A percentile compares a stretch with the other conserved stretches of the same genome.
phyloP scores from a whole-genome alignment of 495 filamentous ascomycete genomes.

The Letharia columbiana region DNA sequence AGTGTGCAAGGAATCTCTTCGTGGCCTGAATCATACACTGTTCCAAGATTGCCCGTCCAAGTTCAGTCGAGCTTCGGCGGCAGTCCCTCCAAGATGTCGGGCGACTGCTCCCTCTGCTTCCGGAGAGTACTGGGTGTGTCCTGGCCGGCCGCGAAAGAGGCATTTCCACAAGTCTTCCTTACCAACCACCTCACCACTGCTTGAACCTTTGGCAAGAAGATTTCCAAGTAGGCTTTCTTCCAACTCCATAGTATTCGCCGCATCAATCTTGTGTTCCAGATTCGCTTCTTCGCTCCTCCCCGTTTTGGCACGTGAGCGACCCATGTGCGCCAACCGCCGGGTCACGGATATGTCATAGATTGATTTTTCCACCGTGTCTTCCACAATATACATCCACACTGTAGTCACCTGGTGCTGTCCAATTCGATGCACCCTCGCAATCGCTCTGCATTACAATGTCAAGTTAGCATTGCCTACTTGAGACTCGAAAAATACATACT shows the following conservation, averaged over 20 bases:
- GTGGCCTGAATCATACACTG: neutral
- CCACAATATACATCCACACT: slow-evolving; percentile 89
- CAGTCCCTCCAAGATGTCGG: slow-evolving; percentile 40
- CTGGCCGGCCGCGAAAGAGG: slow-evolving; percentile 48
- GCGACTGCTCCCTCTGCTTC: slow-evolving; percentile 37
- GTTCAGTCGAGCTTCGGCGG: slow-evolving; percentile 31
- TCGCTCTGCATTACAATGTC: slow-evolving; percentile 39
- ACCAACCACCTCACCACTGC: slow-evolving; percentile 72
- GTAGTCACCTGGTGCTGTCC: slow-evolving; percentile 81
- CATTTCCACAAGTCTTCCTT: slow-evolving; percentile 83
- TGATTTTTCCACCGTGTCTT: slow-evolving; percentile 79
- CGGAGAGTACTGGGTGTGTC: slow-evolving; percentile 11
- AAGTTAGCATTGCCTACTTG: neutral
- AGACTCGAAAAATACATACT: slow-evolving; percentile 30
- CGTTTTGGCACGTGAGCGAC: slow-evolving; percentile 33
- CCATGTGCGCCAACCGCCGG: slow-evolving; percentile 68
- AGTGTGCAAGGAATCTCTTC: neutral
- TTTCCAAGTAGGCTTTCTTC: slow-evolving; percentile 57
- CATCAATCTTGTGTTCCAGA: slow-evolving; percentile 57
- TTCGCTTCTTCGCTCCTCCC: slow-evolving; percentile 30
- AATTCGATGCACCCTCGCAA: slow-evolving; percentile 88
- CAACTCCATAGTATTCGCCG: slow-evolving; percentile 74
- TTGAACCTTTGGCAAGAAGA: slow-evolving; percentile 58
- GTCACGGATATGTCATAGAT: slow-evolving; percentile 80
- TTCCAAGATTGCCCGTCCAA: neutral